Evolutionary conservation across 2,329 filamentous ascomycete genomes (phyloP), one percentile per base, ranked within the genome.

Genomic region (Zalaria obscura): DNA sequence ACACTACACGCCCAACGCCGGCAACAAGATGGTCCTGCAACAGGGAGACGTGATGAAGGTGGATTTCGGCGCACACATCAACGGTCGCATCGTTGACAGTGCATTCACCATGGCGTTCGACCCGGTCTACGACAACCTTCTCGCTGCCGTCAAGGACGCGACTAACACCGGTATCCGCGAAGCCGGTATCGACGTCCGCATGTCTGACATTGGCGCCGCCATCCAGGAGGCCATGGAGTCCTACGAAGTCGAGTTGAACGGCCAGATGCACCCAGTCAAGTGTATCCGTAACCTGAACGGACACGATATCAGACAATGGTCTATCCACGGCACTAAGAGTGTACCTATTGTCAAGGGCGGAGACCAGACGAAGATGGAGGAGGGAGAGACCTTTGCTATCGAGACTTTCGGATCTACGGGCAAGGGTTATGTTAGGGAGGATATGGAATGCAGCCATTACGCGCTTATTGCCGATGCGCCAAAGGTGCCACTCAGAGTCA

Each of bases 21-120:
- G 72, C 2, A 64, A 72, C 54, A 80, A 77, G 60, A 84, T 86
- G 58, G 73, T 81, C 52, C 63, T 87, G 29, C 66, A 91, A 44
- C 68, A 82, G 55, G 72, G 76, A 47, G 83, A 93, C 56, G 83
- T 93, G 31, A 73, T 89, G 72, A 88, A 85, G 61, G 78, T 88
- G 5, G 83, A 89, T 54, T 83, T 87, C 53, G 83, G 83, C 38
- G 83, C 88, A 27, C 83, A 89, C 57, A 72, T 88, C 53, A 83
- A 82, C 54, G 83, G 83, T 3, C 72, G 77, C 50, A 89, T 88
- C 55, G 81, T 88, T 44, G 83, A 89, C 64, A 83, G 77, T 49
- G 83, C 83, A 4, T 89, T 87, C 56, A 88, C 83, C 6, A 69
- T 88, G 61, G 70, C 81, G 1, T 88, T 84, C 55, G 79, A 88